A percentile compares a stretch with the other conserved stretches of the same genome.
Evolutionary conservation across 2,329 filamentous ascomycete genomes (phyloP).

Genomic region (Fusarium goolgardi): DNA sequence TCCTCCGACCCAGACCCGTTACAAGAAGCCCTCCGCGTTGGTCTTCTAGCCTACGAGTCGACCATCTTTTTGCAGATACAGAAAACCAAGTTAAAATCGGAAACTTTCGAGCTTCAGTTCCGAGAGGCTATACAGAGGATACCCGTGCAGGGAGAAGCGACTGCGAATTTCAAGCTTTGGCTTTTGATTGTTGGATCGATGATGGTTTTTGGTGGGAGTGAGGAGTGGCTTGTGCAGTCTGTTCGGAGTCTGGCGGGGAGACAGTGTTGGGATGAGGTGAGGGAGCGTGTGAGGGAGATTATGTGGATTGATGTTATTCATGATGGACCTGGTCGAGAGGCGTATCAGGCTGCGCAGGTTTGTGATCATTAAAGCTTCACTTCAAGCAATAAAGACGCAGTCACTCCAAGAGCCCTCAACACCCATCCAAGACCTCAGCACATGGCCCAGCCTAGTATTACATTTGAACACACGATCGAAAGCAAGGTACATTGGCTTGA

Average conservation of each 20-base stretch:
- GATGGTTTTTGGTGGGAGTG: constrained; percentile 36
- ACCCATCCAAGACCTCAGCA: too few species aligned
- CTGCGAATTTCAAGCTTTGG: constrained; percentile 46
- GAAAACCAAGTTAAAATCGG: constrained; percentile 34
- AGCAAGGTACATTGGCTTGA: too few species aligned
- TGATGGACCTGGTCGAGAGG: constrained; percentile 28
- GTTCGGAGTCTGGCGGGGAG: constrained; percentile 25
- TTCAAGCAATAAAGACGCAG: background rate
- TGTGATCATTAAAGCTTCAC: background rate
- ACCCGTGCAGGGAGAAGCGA: background rate
- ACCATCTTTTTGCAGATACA: constrained; percentile 45
- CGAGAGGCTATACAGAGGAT: constrained; percentile 28
- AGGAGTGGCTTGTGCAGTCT: constrained; percentile 42
- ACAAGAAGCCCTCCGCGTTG: constrained; percentile 44
- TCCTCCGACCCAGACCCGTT: constrained; percentile 12
- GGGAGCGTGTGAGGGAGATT: constrained; percentile 31
- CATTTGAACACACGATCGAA: too few species aligned
- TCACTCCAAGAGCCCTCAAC: background rate
- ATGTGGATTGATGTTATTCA: constrained; percentile 48
- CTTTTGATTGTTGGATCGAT: constrained; percentile 43
- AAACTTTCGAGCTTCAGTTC: constrained; percentile 24
- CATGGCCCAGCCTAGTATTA: too few species aligned
- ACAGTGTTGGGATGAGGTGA: constrained; percentile 41
- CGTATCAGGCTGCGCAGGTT: constrained; percentile 4
- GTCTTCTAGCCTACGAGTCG: constrained; percentile 48